Evolutionary conservation across 2,329 filamentous ascomycete species (phyloP).

Genomic region (Aspergillus bombycis): DNA sequence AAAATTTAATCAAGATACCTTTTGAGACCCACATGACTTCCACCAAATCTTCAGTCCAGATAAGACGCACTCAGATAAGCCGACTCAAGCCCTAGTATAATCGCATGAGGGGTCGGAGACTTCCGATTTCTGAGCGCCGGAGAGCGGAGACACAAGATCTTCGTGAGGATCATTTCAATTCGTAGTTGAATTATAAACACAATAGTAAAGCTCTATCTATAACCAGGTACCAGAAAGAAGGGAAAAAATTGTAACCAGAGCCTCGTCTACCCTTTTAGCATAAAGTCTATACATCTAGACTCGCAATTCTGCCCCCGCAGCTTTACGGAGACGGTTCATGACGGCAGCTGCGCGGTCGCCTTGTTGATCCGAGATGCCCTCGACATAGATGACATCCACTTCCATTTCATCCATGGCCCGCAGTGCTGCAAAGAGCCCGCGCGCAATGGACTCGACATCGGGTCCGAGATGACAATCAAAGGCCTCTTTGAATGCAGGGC

Average conservation of each 20-base stretch:
- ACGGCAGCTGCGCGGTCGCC: constrained; percentile 83
- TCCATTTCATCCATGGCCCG: constrained; percentile 79
- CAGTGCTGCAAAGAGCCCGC: constrained; percentile 84
- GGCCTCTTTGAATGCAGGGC: constrained; percentile 37
- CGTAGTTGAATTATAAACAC: constrained; percentile 8
- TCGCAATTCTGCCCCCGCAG: constrained; percentile 62
- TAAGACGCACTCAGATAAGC: constrained; percentile 1
- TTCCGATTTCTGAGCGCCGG: background rate
- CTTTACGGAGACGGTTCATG: constrained; percentile 82
- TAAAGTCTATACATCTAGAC: constrained; percentile 38
- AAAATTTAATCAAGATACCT: background rate
- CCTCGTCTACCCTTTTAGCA: constrained; percentile 11
- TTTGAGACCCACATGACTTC: background rate
- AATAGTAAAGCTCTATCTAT: constrained; percentile 4
- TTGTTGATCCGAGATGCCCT: constrained; percentile 73
- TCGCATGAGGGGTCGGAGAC: background rate
- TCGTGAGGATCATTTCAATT: constrained; percentile 1
- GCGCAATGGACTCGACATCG: constrained; percentile 74
- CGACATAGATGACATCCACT: constrained; percentile 85
- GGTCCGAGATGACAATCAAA: constrained; percentile 75
- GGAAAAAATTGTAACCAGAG: constrained; percentile 1
- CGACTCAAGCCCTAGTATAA: background rate
- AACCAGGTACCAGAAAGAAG: constrained; percentile 3
- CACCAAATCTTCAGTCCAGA: background rate
- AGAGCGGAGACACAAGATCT: background rate